phyloP scores from a whole-genome alignment of 1,284 basidiomycete genomes.

The Sutorius eximius region DNA sequence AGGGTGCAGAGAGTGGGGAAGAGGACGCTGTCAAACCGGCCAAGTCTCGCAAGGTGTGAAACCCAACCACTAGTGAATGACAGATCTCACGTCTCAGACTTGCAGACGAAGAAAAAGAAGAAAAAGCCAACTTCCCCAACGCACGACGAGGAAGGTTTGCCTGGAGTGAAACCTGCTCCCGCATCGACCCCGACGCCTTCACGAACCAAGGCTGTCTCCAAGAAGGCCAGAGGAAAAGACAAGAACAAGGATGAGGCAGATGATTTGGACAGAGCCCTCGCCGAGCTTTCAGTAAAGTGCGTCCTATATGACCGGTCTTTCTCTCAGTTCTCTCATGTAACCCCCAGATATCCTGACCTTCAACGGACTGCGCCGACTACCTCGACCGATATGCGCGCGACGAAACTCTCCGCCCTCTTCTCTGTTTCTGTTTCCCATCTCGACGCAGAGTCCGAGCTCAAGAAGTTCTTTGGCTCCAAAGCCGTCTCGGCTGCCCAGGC shows the following conservation, averaged over 20 bases:
- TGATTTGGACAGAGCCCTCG: conserved; percentile 80
- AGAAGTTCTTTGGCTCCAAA: conserved; percentile 88
- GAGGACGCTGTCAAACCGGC: conserved; percentile 28
- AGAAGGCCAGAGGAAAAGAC: conserved; percentile 62
- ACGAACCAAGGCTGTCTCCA: conserved; percentile 36
- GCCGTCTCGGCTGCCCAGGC: conserved; percentile 67
- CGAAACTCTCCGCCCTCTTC: conserved; percentile 59
- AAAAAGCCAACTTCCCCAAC: conserved; percentile 39
- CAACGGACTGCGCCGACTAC: conserved; percentile 37
- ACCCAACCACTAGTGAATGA: background rate
- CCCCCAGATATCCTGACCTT: conserved; percentile 54
- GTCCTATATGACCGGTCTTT: conserved; percentile 19
- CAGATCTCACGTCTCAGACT: background rate
- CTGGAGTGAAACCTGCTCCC: conserved; percentile 15
- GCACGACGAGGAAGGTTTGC: conserved; percentile 9
- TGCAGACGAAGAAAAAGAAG: conserved; percentile 53
- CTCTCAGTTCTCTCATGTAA: conserved; percentile 4
- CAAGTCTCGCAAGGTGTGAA: conserved; percentile 48
- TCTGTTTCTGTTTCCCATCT: conserved; percentile 76
- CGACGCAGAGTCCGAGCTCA: conserved; percentile 85
- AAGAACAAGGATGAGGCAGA: conserved; percentile 66
- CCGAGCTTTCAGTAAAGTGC: conserved; percentile 77
- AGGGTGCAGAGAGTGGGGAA: conserved; percentile 33
- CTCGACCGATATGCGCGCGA: conserved; percentile 2
- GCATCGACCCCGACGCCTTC: conserved; percentile 6